These are phyloP conservation scores for Rubia yunnanensis DNA, from an alignment of 257 asterid genomes.

Conservation along the genomic window DNA sequence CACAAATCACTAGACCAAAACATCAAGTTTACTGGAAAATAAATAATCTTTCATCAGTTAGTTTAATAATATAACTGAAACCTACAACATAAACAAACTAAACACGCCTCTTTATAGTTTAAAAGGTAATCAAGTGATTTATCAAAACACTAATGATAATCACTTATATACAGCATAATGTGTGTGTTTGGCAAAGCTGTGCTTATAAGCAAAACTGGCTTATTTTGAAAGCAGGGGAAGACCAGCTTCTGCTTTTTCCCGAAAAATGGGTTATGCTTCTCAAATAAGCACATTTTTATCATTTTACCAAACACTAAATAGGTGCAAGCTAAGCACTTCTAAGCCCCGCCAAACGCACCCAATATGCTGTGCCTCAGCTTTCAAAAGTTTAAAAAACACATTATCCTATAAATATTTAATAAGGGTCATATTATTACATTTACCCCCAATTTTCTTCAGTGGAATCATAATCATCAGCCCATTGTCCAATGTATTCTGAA, in stretches of 20 bases:
- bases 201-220: too few relatives aligned
- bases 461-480: not conserved
- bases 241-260: too few relatives aligned
- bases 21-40: not conserved
- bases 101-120: not conserved
- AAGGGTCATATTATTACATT: not conserved
- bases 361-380: not conserved
- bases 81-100: not conserved
- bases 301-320: too few relatives aligned
- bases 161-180: not conserved
- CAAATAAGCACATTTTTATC: too few relatives aligned
- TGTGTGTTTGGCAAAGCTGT: too few relatives aligned
- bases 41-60: not conserved
- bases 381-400: not conserved
- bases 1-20: slow-evolving; percentile 1
- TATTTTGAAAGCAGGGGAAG: too few relatives aligned
- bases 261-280: too few relatives aligned
- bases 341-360: too few relatives aligned
- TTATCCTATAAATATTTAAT: not conserved
- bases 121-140: too few relatives aligned
- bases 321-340: too few relatives aligned
- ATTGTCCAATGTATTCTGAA: not conserved
- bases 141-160: not conserved
- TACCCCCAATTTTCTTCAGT: not conserved
- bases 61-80: too few relatives aligned